Conservation (phyloP, 768 basidiomycete genomes). For the Tubosaeta brunneosetosa region DNA sequence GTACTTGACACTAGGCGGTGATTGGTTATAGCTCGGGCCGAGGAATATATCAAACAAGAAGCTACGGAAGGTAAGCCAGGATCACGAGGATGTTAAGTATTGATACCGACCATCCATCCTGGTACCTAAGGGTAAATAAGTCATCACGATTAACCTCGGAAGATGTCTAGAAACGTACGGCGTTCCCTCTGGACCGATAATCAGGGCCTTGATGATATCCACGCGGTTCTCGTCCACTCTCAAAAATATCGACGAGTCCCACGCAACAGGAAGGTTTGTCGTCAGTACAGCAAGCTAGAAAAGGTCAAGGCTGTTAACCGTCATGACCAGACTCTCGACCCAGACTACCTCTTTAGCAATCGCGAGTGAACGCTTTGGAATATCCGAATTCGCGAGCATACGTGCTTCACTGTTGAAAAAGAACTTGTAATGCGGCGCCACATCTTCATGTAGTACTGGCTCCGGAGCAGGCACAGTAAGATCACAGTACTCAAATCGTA, state of each 20-base stretch:
- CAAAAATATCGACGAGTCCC: slow-evolving; percentile 92
- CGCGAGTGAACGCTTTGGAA: slow-evolving; percentile 87
- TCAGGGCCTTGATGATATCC: slow-evolving; percentile 87
- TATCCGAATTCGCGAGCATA: slow-evolving; percentile 78
- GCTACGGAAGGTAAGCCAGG: slow-evolving; percentile 28
- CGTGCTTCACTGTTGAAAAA: slow-evolving; percentile 79
- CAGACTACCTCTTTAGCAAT: slow-evolving; percentile 89
- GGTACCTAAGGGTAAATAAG: slow-evolving; percentile 47
- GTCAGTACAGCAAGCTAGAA: slow-evolving; percentile 86
- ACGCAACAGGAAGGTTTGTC: slow-evolving; percentile 90
- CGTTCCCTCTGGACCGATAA: slow-evolving; percentile 90
- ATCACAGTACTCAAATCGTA: slow-evolving; percentile 91
- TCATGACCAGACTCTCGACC: neutral
- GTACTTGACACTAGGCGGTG: slow-evolving; percentile 72
- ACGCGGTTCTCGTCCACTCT: slow-evolving; percentile 90
- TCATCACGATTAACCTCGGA: slow-evolving; percentile 1
- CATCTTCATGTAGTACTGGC: slow-evolving; percentile 40
- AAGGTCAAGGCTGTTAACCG: slow-evolving; percentile 9
- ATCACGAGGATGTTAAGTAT: neutral
- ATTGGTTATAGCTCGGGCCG: slow-evolving; percentile 81
- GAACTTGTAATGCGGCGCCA: slow-evolving; percentile 73
- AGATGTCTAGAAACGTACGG: slow-evolving; percentile 51
- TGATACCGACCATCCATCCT: slow-evolving; percentile 79
- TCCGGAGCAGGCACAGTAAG: slow-evolving; percentile 47
- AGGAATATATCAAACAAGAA: slow-evolving; percentile 92